Evolutionary conservation across 148 eudicot species (phyloP).

Genomic region (Heliosperma pusillum): DNA sequence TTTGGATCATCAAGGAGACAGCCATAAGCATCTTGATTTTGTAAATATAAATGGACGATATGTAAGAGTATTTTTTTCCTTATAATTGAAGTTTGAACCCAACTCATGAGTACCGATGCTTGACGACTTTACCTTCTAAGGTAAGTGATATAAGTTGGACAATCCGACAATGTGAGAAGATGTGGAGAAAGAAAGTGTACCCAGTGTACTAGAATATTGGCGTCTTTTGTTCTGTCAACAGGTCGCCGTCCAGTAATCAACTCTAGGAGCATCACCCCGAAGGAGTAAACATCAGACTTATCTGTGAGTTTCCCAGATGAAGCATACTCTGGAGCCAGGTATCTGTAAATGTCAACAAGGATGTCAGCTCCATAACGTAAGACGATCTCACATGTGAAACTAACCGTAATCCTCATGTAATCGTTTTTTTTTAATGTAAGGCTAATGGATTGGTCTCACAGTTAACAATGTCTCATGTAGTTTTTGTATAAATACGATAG

Average conservation of each 20-base stretch:
- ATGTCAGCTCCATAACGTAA: not conserved
- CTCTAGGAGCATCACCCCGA: slow-evolving; percentile 82
- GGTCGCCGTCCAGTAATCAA: slow-evolving; percentile 85
- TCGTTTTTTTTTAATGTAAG: too few relatives aligned
- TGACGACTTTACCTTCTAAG: too few relatives aligned
- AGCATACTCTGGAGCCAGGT: slow-evolving; percentile 87
- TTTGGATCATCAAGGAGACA: not conserved
- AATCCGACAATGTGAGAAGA: too few relatives aligned
- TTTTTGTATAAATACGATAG: not conserved
- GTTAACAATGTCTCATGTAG: too few relatives aligned
- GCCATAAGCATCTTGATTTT: not conserved
- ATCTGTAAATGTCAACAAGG: slow-evolving; percentile 34
- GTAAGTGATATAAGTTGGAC: too few relatives aligned
- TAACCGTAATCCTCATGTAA: too few relatives aligned
- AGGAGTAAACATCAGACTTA: slow-evolving; percentile 87
- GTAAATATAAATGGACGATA: not conserved
- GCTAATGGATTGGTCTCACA: too few relatives aligned
- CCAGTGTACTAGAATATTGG: slow-evolving; percentile 76
- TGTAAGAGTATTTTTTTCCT: not conserved
- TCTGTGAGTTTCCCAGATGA: slow-evolving; percentile 75
- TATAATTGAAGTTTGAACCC: too few relatives aligned
- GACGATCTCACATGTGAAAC: too few relatives aligned
- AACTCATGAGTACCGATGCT: too few relatives aligned
- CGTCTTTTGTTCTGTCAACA: slow-evolving; percentile 50
- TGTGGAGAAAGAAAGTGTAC: slow-evolving; percentile 32